phyloP scores from a whole-genome alignment of 2,329 filamentous ascomycete genomes.

The Didymella arachidicola region DNA sequence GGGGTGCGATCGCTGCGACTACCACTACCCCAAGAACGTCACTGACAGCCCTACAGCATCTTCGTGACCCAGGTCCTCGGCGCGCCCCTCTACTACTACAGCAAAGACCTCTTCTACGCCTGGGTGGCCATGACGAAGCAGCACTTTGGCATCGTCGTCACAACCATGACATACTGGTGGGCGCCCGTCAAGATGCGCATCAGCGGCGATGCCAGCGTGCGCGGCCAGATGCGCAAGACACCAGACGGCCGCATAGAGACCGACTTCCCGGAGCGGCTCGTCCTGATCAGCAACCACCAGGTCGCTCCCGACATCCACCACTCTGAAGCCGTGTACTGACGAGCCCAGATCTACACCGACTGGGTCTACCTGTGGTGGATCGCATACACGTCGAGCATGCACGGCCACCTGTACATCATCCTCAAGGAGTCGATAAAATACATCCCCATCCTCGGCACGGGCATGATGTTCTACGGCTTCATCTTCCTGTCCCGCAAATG shows the following conservation, averaged over 20 bases:
- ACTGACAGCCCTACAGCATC: constrained; percentile 51
- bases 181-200: constrained; percentile 80
- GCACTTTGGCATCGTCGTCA: constrained; percentile 77
- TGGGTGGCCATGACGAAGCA: constrained; percentile 90
- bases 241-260: constrained; percentile 75
- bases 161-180: constrained; percentile 85
- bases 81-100: constrained; percentile 74
- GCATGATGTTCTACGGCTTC: constrained; percentile 88
- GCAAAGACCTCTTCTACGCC: constrained; percentile 78
- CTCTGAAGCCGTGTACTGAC: constrained; percentile 9
- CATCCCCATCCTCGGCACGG: constrained; percentile 80
- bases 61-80: constrained; percentile 76
- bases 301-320: constrained; percentile 29
- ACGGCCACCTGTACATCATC: constrained; percentile 89
- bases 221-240: constrained; percentile 74
- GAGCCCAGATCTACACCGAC: constrained; percentile 75
- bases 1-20: constrained; percentile 42
- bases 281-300: constrained; percentile 88
- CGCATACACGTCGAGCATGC: constrained; percentile 78
- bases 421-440: constrained; percentile 86
- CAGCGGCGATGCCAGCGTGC: constrained; percentile 81
- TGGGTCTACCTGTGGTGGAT: constrained; percentile 97
- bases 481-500: constrained; percentile 95
- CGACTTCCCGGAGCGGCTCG: constrained; percentile 79
- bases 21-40: constrained; percentile 12